Conservation (phyloP, 2,329 filamentous ascomycete species). For the Golovinomyces cichoracearum region DNA sequence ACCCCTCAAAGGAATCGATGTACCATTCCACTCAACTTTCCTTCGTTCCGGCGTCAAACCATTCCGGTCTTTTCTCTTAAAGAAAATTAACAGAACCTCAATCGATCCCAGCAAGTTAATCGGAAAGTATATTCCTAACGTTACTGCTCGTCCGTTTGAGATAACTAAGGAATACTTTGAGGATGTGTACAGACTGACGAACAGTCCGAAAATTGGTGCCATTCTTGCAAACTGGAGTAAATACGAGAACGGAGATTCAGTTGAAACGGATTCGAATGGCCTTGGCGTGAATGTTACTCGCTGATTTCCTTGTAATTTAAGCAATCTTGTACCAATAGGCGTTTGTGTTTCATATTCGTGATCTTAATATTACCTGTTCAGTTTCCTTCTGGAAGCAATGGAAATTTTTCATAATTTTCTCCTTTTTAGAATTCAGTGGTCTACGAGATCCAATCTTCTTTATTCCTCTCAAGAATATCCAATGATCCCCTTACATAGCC, state of each 20-base stretch:
- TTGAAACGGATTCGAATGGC: slow-evolving; percentile 11
- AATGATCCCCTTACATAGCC: too few species aligned
- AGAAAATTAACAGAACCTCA: slow-evolving; percentile 99
- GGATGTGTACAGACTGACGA: slow-evolving; percentile 88
- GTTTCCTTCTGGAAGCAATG: neutral
- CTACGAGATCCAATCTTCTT: too few species aligned
- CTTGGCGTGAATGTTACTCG: slow-evolving; percentile 6
- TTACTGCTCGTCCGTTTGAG: slow-evolving; percentile 85
- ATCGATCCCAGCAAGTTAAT: slow-evolving; percentile 93
- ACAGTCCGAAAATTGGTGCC: slow-evolving; percentile 20
- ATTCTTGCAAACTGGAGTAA: slow-evolving; percentile 17
- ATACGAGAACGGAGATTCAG: slow-evolving; percentile 13
- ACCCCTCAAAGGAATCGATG: slow-evolving; percentile 86
- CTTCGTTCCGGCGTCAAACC: slow-evolving; percentile 94
- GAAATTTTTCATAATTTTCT: neutral
- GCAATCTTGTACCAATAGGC: neutral
- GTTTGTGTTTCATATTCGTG: neutral
- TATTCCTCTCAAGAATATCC: too few species aligned
- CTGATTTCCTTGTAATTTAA: slow-evolving; percentile 1
- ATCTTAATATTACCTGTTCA: neutral
- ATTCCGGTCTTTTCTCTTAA: slow-evolving; percentile 90
- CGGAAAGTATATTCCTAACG: slow-evolving; percentile 97
- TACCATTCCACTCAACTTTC: slow-evolving; percentile 98
- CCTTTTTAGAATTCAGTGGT: too few species aligned
- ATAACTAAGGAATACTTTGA: slow-evolving; percentile 98